These are phyloP conservation scores for Cercospora citrullina DNA, from an alignment of 2,329 filamentous ascomycete genomes.

Conservation along the genomic window DNA sequence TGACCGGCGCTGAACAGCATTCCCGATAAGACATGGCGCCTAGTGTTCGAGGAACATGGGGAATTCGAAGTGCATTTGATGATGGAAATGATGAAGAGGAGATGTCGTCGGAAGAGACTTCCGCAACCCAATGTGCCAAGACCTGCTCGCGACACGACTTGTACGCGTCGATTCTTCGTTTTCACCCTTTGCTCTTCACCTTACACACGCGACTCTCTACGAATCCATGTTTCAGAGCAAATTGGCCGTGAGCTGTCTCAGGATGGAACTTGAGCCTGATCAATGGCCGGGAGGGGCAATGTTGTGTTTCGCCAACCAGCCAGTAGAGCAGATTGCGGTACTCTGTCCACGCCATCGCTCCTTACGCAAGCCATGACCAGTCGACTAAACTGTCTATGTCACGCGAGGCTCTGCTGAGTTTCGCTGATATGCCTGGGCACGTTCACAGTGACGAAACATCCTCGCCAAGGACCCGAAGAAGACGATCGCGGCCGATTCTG, in stretches of 20 bases:
- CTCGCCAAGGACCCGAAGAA: neutral
- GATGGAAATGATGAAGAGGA: neutral
- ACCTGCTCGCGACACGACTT: neutral
- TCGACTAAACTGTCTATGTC: neutral
- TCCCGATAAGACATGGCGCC: conserved; percentile 3
- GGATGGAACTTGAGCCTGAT: neutral
- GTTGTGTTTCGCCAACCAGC: neutral
- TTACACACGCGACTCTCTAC: neutral
- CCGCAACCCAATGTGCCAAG: neutral
- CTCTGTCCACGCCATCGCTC: neutral
- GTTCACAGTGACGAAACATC: neutral
- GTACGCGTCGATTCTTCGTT: neutral
- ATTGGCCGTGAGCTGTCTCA: neutral
- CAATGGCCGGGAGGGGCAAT: neutral
- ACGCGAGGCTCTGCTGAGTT: neutral
- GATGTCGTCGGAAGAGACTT: neutral
- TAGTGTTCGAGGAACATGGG: neutral
- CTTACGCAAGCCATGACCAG: neutral
- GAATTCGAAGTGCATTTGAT: neutral
- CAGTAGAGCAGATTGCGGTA: neutral
- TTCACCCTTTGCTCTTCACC: neutral
- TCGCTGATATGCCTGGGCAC: neutral
- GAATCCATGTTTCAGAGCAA: neutral
- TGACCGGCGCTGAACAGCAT: neutral
- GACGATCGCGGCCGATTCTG: neutral